Percentiles rank a stretch among this genome's conserved stretches.
These are phyloP conservation scores for Chamaecyparis obtusa DNA, from an alignment of 75 land plant genomes.

Conservation along the genomic window DNA sequence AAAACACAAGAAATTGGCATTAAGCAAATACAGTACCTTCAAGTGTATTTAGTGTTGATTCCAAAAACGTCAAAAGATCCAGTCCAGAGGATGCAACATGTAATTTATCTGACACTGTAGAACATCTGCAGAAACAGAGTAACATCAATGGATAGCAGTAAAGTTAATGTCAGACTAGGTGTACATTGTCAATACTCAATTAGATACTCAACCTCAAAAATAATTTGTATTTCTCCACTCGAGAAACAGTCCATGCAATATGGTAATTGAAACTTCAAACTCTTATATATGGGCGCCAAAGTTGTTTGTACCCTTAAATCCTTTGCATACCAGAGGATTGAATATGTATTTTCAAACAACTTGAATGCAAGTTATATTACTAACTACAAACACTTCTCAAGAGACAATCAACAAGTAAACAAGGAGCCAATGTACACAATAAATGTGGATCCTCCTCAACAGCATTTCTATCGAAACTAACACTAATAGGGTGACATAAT, in stretches of 20 bases:
- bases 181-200: not conserved
- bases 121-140: slow-evolving; percentile 2
- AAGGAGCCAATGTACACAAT: not conserved
- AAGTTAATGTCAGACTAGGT: not conserved
- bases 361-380: not conserved
- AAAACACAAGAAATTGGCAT: not conserved
- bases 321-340: not conserved
- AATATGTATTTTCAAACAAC: not conserved
- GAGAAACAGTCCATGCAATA: not conserved
- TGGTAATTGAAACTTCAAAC: not conserved
- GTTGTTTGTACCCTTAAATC: no score
- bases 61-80: not conserved
- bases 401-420: not conserved
- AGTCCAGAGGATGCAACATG: not conserved
- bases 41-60: not conserved
- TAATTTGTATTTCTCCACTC: not conserved
- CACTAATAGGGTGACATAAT: not conserved
- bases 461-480: not conserved
- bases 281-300: not conserved
- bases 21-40: not conserved
- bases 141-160: not conserved
- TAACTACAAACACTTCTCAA: not conserved
- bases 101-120: not conserved
- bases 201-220: not conserved
- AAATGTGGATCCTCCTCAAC: not conserved